Evolutionary conservation across 495 filamentous ascomycete genomes (phyloP).

Genomic region (Trichoderma parareesei): DNA sequence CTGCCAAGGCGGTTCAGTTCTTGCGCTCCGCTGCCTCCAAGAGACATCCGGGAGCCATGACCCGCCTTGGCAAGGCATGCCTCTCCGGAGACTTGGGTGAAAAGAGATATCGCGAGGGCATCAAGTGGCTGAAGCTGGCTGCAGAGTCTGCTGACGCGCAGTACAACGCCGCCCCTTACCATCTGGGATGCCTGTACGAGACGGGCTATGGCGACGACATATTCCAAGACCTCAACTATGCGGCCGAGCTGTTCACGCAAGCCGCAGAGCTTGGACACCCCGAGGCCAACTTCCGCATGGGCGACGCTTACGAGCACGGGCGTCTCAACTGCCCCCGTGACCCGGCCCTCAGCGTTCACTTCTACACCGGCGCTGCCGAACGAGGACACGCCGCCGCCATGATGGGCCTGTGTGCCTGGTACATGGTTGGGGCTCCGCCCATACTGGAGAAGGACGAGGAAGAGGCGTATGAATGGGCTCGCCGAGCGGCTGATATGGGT

Average conservation of each 20-base stretch:
- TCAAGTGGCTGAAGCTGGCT: conserved; percentile 95
- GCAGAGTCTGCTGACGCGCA: conserved; percentile 80
- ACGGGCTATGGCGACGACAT: conserved; percentile 86
- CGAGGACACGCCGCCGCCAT: conserved; percentile 78
- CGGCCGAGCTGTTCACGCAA: conserved; percentile 89
- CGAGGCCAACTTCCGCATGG: conserved; percentile 76
- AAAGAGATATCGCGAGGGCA: conserved; percentile 79
- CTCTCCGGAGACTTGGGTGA: conserved; percentile 80
- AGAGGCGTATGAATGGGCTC: conserved; percentile 95
- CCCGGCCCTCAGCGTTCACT: conserved; percentile 90
- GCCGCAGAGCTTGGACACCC: conserved; percentile 85
- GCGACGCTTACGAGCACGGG: conserved; percentile 96
- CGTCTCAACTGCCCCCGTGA: conserved; percentile 79
- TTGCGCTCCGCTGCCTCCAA: conserved; percentile 85
- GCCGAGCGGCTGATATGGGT: conserved; percentile 78
- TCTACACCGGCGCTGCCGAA: conserved; percentile 89
- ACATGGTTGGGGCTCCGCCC: conserved; percentile 89
- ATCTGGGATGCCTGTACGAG: conserved; percentile 80
- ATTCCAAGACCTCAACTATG: conserved; percentile 82
- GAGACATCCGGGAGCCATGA: conserved; percentile 90
- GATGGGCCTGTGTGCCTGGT: conserved; percentile 99
- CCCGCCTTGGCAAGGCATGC: conserved; percentile 84
- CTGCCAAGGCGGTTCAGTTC: conserved; percentile 85
- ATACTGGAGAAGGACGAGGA: conserved; percentile 90
- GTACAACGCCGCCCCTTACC: conserved; percentile 89